Percentiles rank a stretch among this genome's conserved stretches.
phyloP scores from a whole-genome alignment of 2,329 filamentous ascomycete species.

The Aspergillus vadensis region DNA sequence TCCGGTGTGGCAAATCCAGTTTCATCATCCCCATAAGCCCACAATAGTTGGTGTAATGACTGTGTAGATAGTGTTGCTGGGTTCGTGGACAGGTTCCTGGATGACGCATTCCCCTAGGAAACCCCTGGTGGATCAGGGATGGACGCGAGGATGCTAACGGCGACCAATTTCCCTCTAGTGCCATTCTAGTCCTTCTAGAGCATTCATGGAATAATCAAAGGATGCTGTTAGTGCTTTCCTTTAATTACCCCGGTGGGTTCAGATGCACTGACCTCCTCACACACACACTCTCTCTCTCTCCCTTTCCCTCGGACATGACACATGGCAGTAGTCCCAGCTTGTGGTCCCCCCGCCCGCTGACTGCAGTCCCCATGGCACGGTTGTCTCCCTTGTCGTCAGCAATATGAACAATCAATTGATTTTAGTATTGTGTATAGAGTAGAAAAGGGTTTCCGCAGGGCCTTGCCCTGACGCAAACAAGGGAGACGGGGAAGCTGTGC shows the following conservation, averaged over 20 bases:
- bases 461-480: not conserved
- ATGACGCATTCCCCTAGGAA: not conserved
- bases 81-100: not conserved
- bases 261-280: not conserved
- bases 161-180: slow-evolving; percentile 4
- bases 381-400: not conserved
- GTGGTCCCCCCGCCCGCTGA: not conserved
- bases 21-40: not conserved
- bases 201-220: slow-evolving; percentile 2
- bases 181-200: slow-evolving; percentile 4
- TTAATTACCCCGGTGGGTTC: not conserved
- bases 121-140: not conserved
- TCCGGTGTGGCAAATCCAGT: not conserved
- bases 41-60: not conserved
- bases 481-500: not conserved
- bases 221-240: not conserved
- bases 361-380: not conserved
- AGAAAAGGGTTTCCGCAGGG: not conserved
- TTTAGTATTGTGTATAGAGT: not conserved
- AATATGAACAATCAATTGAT: not conserved
- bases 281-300: not conserved
- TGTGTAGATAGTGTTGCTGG: not conserved
- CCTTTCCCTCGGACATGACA: not conserved
- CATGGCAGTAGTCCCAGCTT: not conserved
- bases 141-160: not conserved